phyloP scores from a whole-genome alignment of 441 rosid genomes.

The Aquilaria agallochum region DNA sequence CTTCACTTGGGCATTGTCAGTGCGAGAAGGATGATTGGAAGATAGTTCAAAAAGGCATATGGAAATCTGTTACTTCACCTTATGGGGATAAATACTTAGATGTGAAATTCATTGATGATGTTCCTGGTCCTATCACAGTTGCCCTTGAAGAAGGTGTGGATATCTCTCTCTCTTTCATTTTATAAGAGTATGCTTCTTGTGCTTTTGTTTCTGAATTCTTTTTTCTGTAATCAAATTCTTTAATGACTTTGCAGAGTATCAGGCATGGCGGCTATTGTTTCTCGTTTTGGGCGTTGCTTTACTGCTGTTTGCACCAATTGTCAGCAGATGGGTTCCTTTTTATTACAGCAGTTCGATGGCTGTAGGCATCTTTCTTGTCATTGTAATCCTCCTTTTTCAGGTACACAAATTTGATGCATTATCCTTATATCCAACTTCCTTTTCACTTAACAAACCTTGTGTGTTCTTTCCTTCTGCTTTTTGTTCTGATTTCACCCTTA shows the following conservation, averaged over 20 bases:
- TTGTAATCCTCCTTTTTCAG: conserved; percentile 80
- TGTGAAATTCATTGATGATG: conserved; percentile 50
- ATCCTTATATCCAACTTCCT: too few species aligned
- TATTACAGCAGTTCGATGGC: conserved; percentile 96
- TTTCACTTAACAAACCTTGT: too few species aligned
- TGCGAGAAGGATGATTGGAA: conserved; percentile 79
- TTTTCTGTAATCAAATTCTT: conserved; percentile 7
- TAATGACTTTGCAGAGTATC: conserved; percentile 53
- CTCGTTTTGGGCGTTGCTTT: conserved; percentile 58
- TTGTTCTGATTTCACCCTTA: too few species aligned
- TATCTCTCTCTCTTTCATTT: conserved; percentile 2
- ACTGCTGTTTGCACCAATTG: conserved; percentile 69
- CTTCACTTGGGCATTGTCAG: conserved; percentile 58
- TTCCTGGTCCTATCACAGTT: conserved; percentile 47
- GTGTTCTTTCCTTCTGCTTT: too few species aligned
- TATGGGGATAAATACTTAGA: conserved; percentile 66
- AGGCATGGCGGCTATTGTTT: conserved; percentile 86
- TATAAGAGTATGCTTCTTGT: not conserved
- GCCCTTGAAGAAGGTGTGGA: conserved; percentile 60
- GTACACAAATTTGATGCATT: conserved; percentile 24
- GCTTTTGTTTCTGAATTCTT: too few species aligned
- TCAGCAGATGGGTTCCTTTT: conserved; percentile 94
- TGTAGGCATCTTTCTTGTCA: conserved; percentile 82
- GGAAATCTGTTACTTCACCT: conserved; percentile 76
- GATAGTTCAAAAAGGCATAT: conserved; percentile 48